Base-by-base conservation (phyloP, 1,139 yeast species). In the Sugiyamaella japonica region DNA sequence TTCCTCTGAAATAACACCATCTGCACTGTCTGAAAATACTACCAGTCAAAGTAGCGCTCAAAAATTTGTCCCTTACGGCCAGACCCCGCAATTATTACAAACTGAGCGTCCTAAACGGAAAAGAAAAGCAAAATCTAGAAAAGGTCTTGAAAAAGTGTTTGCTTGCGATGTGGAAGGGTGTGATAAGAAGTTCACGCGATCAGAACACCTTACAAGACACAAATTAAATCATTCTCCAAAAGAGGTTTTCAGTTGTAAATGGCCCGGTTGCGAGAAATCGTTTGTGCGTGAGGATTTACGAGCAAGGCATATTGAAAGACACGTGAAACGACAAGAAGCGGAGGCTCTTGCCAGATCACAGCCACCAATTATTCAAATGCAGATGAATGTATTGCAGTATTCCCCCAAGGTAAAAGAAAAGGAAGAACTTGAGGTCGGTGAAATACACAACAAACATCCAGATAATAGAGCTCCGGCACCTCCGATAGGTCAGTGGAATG, bases 251-350 rank as follows among this genome's bases (percentile, higher is more conserved):
- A 70, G 67, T 29, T 84, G 89, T 63, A 64, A 74, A 1, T 76
- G 77, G 74, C 68, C 69, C 2, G 71, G 72, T 6, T 84, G 89
- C 62, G 66, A 70, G 5, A 80, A 80, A 64, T 80, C 85, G 0
- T 84, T 84, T 73, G 88, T 84, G 1, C 73, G 87, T 29, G 78
- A 76, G 54, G 87, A 82, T 64, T 65, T 83, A 42, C 66, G 76
- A 20, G 72, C 71, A 3, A 68, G 86, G 53, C 87, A 83, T 63
- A 62, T 48, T 13, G 51, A 48, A 28, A 10, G 51, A 20, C 51
- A 48, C n/a, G 20, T 31, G 7, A 48, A 48, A 20, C 37, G 51
- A 17, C 43, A 47, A 28, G 51, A 48, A 23, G 44, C 38, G 12
- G 51, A 48, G n/a, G 31, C 20, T 16, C 16, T 12, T 9, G 28